phyloP scores from a whole-genome alignment of 2,329 filamentous ascomycete genomes.

The Paecilomyces sp. region DNA sequence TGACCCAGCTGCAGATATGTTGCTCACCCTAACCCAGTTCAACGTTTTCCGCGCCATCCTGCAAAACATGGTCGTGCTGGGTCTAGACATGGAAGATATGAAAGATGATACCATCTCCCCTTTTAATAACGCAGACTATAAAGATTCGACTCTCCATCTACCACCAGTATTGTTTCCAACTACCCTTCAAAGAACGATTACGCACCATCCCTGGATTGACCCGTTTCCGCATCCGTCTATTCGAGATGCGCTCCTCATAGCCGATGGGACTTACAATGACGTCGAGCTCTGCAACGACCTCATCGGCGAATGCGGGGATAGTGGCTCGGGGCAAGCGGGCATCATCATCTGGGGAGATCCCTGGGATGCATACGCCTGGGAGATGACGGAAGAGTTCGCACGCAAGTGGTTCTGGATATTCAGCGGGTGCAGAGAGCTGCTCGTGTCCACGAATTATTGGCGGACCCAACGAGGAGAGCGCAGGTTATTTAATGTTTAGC shows the following conservation, averaged over 20 bases:
- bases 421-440: constrained; percentile 22
- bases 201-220: constrained; percentile 30
- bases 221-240: constrained; percentile 30
- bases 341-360: constrained; percentile 29
- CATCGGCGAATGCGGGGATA: constrained; percentile 5
- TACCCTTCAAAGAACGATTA: constrained; percentile 19
- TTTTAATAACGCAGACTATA: not conserved
- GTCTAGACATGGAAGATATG: constrained; percentile 2
- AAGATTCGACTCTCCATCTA: constrained; percentile 1
- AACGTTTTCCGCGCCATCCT: constrained; percentile 16
- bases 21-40: constrained; percentile 15
- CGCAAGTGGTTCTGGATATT: constrained; percentile 27
- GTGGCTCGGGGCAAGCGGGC: not conserved
- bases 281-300: constrained; percentile 28
- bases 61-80: constrained; percentile 12
- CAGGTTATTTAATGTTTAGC: not conserved
- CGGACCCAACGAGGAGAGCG: constrained; percentile 23
- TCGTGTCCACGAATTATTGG: constrained; percentile 29
- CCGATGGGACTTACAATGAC: constrained; percentile 18
- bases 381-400: constrained; percentile 27
- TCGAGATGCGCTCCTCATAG: constrained; percentile 25
- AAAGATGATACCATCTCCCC: not conserved
- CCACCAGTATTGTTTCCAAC: constrained; percentile 24
- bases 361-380: constrained; percentile 23
- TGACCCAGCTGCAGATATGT: constrained; percentile 9